These are phyloP conservation scores for Podospora pseudopauciseta DNA, from an alignment of 495 filamentous ascomycete genomes.

Conservation along the genomic window DNA sequence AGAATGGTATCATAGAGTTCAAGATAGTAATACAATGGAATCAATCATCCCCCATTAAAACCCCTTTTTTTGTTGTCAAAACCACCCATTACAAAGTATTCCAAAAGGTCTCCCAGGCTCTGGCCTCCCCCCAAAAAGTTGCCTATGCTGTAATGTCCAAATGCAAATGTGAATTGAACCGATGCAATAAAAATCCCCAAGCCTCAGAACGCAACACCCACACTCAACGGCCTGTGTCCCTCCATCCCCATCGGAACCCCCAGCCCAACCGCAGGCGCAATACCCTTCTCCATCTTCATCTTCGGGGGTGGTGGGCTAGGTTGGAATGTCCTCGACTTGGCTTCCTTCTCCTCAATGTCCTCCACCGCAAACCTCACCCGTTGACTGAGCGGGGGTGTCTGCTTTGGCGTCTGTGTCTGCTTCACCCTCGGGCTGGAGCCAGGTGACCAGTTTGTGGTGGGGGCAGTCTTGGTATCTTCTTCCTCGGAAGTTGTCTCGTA, in stretches of 20 bases:
- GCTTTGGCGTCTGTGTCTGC: slow-evolving; percentile 22
- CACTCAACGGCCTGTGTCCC: slow-evolving; percentile 38
- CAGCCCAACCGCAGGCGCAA: not conserved
- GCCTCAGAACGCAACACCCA: slow-evolving; percentile 45
- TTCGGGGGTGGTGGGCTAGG: slow-evolving; percentile 13
- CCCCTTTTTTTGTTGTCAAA: not conserved
- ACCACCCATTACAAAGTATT: no score
- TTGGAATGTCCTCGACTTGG: slow-evolving; percentile 18
- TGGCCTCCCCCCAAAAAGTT: not conserved
- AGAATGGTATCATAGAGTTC: slow-evolving; percentile 5
- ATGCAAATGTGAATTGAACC: slow-evolving; percentile 1
- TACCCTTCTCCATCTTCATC: slow-evolving; percentile 8
- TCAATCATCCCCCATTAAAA: not conserved
- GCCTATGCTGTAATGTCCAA: slow-evolving; percentile 3
- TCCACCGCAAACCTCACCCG: slow-evolving; percentile 13
- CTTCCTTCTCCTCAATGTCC: not conserved
- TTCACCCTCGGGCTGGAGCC: slow-evolving; percentile 38
- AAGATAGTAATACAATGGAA: slow-evolving; percentile 2
- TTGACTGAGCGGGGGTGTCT: slow-evolving; percentile 25
- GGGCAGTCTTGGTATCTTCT: slow-evolving; percentile 25
- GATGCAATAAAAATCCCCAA: slow-evolving; percentile 10
- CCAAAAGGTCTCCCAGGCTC: not conserved
- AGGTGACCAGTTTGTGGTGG: slow-evolving; percentile 45
- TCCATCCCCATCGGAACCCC: not conserved
- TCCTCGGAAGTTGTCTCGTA: slow-evolving; percentile 27